These are phyloP conservation scores for Acanthamoeba lenticulata DNA, from an alignment of 208 protist species.

Conservation along the genomic window DNA sequence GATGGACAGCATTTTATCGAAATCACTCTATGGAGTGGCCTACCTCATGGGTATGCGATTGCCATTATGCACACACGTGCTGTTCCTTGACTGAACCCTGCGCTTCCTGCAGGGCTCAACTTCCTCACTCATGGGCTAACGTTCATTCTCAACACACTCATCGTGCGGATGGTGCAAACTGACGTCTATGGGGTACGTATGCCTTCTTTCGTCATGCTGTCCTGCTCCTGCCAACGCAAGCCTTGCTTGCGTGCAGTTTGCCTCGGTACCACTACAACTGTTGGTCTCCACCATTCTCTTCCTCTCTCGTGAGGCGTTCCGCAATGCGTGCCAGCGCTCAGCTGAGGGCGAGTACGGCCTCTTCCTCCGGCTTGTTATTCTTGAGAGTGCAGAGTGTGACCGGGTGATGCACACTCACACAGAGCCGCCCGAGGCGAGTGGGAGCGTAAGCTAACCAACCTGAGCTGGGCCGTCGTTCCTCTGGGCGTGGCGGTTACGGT, in stretches of 20 bases:
- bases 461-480: background rate
- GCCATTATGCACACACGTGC: background rate
- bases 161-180: conserved; percentile 21
- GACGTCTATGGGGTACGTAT: background rate
- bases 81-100: too few species aligned
- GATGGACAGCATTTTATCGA: background rate
- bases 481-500: conserved; percentile 22
- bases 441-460: conserved; percentile 42
- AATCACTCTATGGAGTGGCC: background rate
- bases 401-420: too few species aligned
- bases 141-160: conserved; percentile 45
- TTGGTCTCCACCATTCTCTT: conserved; percentile 50
- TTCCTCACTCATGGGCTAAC: conserved; percentile 41
- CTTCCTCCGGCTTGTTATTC: background rate
- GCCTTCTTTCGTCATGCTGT: background rate
- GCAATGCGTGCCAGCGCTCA: conserved; percentile 37
- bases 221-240: background rate
- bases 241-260: conserved; percentile 30
- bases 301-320: conserved; percentile 31
- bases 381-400: background rate
- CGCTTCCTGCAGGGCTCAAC: background rate
- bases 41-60: background rate
- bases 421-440: background rate
- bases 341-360: background rate
- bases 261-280: conserved; percentile 29